Base-by-base conservation (phyloP, 768 basidiomycete genomes). In the Psilocybe tampanensis region DNA sequence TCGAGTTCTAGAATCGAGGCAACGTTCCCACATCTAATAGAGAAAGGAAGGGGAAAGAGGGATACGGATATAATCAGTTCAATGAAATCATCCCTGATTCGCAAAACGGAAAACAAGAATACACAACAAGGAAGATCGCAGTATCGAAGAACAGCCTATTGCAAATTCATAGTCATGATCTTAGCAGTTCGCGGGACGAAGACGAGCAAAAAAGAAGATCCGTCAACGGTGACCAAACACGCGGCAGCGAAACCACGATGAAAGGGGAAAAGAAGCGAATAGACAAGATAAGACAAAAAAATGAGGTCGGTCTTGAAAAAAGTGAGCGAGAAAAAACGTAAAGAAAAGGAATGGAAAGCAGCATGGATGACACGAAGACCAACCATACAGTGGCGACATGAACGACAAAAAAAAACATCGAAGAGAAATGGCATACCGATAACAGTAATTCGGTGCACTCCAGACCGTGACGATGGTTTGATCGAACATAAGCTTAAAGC, bases 371-470 rank as follows among this genome's bases (percentile, higher is more conserved):
- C 26, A 29, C 21, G 2, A 39, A n/a, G 21, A 52, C 9, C 32
- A 32, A 47, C 17, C 42, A 42, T 41, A 24, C 0, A 58, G 33
- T 19, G 33, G 3, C 17, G 26, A 17, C 41, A 23, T 8, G 43
- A 44, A 33, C 36, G 23, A 42, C 42, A 19, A 15, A 52, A 13
- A 34, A n/a, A 6, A 22, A 5, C 5, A 50, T 13, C 43, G 41
- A 13, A 39, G 36, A 3, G 12, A 39, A n/a, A 39, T 39, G 36
- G 36, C 87, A 60, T 65, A 96, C 92, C 95, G 80, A 74, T 98
- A 98, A 73, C 96, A 98, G 70, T 98, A 98, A 73, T 98, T 98
- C 13, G 95, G 96, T 2, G 95, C 95, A 65, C 91, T 94, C 95
- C 96, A 98, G 39, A 98, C 95, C 8, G 96, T 98, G 29, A 98